A percentile compares a stretch with the other conserved stretches of the same genome.
These are phyloP conservation scores for Clavariopsis aquatica DNA, from an alignment of 495 filamentous ascomycete species.

Conservation along the genomic window DNA sequence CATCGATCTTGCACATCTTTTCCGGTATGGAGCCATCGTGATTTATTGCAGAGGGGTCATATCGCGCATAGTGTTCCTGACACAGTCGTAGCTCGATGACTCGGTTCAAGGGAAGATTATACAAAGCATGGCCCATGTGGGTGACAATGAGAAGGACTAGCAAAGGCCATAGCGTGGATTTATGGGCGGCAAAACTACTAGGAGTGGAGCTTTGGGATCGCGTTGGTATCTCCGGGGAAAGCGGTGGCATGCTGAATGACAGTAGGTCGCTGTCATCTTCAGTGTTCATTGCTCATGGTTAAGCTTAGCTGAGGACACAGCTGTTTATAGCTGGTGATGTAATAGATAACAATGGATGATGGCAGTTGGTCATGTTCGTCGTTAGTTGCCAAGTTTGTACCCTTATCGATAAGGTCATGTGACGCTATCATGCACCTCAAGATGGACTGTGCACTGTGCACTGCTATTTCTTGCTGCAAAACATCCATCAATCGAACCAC, in stretches of 20 bases:
- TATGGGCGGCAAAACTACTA: neutral
- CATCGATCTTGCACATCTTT: slow-evolving; percentile 51
- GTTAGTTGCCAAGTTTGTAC: neutral
- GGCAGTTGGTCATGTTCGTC: no score
- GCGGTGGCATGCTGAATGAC: neutral
- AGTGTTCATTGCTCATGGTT: neutral
- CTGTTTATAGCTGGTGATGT: neutral
- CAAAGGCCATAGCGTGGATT: slow-evolving; percentile 25
- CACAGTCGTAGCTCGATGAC: slow-evolving; percentile 53
- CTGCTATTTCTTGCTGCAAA: neutral
- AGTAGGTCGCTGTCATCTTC: neutral
- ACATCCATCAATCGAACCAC: neutral
- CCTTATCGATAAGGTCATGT: neutral
- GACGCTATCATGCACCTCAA: neutral
- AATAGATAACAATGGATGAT: no score
- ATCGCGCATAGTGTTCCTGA: slow-evolving; percentile 47
- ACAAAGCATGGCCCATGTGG: slow-evolving; percentile 50
- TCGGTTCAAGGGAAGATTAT: slow-evolving; percentile 52
- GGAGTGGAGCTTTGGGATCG: neutral
- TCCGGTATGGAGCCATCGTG: slow-evolving; percentile 48
- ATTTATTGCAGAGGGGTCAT: slow-evolving; percentile 44
- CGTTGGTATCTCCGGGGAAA: neutral
- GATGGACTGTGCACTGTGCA: neutral
- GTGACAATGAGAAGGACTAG: slow-evolving; percentile 44
- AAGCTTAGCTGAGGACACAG: neutral